These are phyloP conservation scores for Carex sylvatica DNA, from an alignment of 202 grass and related monocot genomes.

Conservation along the genomic window DNA sequence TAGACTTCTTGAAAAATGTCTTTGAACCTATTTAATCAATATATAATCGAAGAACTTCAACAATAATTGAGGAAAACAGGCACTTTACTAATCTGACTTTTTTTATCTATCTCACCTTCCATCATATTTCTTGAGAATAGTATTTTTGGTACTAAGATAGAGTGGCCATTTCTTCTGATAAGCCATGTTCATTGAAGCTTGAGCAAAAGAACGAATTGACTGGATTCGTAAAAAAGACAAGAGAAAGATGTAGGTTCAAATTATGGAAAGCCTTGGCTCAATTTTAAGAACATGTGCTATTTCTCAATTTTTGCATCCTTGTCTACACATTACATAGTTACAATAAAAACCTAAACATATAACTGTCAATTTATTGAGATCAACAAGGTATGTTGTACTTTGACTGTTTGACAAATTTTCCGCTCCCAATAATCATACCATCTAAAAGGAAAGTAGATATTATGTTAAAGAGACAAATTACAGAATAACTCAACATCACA, in stretches of 20 bases:
- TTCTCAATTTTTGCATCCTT: background rate
- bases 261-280: background rate
- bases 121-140: constrained; percentile 83
- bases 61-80: background rate
- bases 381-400: background rate
- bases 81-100: background rate
- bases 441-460: background rate
- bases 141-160: constrained; percentile 87
- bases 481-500: background rate
- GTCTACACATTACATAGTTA: background rate
- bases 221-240: constrained; percentile 28
- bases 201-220: constrained; percentile 64
- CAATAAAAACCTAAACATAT: background rate
- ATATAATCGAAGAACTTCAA: constrained; percentile 12
- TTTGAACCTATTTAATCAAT: constrained; percentile 45
- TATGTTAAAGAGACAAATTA: background rate
- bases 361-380: constrained; percentile 5
- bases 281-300: background rate
- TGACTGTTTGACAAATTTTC: background rate
- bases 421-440: background rate
- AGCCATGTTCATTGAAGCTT: constrained; percentile 65
- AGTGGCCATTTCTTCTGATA: constrained; percentile 82
- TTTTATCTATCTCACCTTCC: constrained; percentile 39
- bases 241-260: constrained; percentile 14
- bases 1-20: constrained; percentile 80